phyloP scores from a whole-genome alignment of 2,329 filamentous ascomycete species.

The Colletotrichum melonis region DNA sequence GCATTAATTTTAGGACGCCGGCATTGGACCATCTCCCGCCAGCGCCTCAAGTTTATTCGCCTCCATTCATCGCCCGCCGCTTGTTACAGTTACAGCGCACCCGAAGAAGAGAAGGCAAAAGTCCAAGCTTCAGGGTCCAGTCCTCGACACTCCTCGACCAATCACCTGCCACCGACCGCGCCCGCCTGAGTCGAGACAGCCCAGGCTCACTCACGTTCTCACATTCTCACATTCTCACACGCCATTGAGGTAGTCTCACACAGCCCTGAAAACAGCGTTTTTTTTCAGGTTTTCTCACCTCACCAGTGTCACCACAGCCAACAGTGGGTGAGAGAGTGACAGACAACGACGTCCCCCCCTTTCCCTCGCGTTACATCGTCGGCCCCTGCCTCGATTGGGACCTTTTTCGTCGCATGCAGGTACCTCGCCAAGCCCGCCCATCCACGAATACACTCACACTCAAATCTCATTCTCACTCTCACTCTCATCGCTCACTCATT shows the following conservation, averaged over 20 bases:
- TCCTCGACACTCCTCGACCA: constrained; percentile 7
- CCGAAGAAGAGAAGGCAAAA: not conserved
- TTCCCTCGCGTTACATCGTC: not conserved
- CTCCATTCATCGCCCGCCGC: constrained; percentile 4
- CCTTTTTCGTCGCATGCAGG: not conserved
- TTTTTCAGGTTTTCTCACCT: not conserved
- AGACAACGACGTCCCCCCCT: constrained; percentile 5
- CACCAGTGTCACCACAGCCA: not conserved
- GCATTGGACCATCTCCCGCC: constrained; percentile 15
- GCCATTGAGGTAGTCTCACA: too few relatives aligned
- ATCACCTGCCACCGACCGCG: constrained; percentile 4
- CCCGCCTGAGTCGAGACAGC: constrained; percentile 15
- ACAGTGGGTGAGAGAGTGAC: not conserved
- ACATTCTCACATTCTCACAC: too few relatives aligned
- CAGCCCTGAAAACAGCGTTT: not conserved
- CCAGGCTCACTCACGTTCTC: not conserved
- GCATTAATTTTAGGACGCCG: not conserved
- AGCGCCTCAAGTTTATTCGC: constrained; percentile 30
- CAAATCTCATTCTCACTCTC: constrained; percentile 1
- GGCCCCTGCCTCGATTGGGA: constrained; percentile 14
- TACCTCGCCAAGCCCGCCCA: constrained; percentile 1
- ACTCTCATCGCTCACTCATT: not conserved
- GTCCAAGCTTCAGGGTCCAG: constrained; percentile 32
- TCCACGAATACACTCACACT: not conserved
- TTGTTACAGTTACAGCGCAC: constrained; percentile 5